Conservation (phyloP, 2,329 filamentous ascomycete species). For the Cladosporium oxysporum region DNA sequence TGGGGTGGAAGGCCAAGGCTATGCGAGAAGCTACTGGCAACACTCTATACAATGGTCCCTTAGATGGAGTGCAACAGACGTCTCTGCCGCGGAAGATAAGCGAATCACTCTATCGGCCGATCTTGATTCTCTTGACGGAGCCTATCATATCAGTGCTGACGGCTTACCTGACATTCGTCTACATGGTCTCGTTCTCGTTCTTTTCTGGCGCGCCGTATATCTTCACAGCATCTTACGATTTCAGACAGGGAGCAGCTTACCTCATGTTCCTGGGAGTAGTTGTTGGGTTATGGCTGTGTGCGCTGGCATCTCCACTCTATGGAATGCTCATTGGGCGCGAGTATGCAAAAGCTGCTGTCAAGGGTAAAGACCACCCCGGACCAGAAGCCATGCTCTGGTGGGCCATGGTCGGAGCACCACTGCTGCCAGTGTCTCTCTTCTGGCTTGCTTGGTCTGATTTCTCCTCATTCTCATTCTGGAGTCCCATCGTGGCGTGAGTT, state of each 20-base stretch:
- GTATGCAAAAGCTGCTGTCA: neutral
- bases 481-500: constrained; percentile 3
- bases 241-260: constrained; percentile 46
- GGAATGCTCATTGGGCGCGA: constrained; percentile 23
- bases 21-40: constrained; percentile 32
- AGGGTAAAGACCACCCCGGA: neutral
- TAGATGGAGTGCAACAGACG: neutral
- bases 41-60: constrained; percentile 26
- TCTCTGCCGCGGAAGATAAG: neutral
- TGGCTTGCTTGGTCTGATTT: constrained; percentile 22
- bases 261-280: constrained; percentile 50
- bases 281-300: constrained; percentile 38
- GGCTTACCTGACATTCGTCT: constrained; percentile 55
- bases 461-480: constrained; percentile 2
- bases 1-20: constrained; percentile 41
- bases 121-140: constrained; percentile 33
- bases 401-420: neutral
- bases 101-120: constrained; percentile 22
- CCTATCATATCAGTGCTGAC: constrained; percentile 50
- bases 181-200: constrained; percentile 44
- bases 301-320: constrained; percentile 36
- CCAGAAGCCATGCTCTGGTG: neutral
- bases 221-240: constrained; percentile 40
- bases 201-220: constrained; percentile 2
- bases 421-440: neutral